Base-by-base conservation (phyloP, 2,329 filamentous ascomycete genomes). In the Fusarium lateritium region DNA sequence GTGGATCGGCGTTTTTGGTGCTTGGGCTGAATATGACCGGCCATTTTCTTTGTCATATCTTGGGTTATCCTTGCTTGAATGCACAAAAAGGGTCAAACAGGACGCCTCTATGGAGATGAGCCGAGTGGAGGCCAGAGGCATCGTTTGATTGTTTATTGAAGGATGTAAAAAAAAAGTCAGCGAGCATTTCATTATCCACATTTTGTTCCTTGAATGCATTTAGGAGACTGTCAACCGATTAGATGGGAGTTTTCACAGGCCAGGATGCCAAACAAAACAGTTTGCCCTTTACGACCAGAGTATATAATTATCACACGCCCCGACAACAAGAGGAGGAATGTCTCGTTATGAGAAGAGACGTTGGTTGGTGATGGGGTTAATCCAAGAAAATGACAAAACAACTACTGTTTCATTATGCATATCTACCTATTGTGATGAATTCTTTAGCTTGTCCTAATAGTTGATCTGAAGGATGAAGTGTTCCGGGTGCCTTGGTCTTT, bases 1-100 rank as follows among this genome's bases (percentile, higher is more conserved):
- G 46, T 51, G 67, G 68, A 65, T 62, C 54, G 76, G 76, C 72
- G 74, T 74, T 62, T 52, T 38, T 46, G 72, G 74, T 67, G 69
- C 64, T 63, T 70, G 63, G 64, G 72, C 64, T 75, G 65, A 68
- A 65, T 51, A 64, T 68, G 67, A 71, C 49, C 66, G 56, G 59
- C 67, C 62, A 63, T 66, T 67, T 59, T 63, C 61, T 69, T 58
- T 64, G 39, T 64, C 62, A 58, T 58, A 61, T 67, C 31, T 53
- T 67, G 60, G 57, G 44, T 47, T 36, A 59, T 72, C 49, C 62
- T 58, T 46, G 24, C 58, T 66, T 56, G 44, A 62, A 62, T 39
- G 62, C 55, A 67, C 36, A 70, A 70, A 64, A 68, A 65, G 49
- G 64, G 67, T 44, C 62, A 47, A 72, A 70, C 62, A 63, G 59